Evolutionary conservation across 768 basidiomycete genomes (phyloP).

Genomic region (Wakefieldia striispora): DNA sequence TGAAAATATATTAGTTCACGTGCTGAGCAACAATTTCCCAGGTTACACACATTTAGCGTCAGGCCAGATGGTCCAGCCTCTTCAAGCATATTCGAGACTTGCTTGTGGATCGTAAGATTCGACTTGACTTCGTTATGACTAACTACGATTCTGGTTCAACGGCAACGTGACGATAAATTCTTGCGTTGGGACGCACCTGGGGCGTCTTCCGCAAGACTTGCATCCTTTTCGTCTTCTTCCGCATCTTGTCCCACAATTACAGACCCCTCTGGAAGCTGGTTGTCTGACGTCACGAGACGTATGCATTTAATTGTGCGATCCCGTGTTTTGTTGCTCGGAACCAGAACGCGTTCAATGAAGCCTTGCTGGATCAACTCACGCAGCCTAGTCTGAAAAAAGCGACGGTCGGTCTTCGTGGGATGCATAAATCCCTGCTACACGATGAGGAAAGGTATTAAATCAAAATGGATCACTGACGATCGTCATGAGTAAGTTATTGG

Average conservation of each 20-base stretch:
- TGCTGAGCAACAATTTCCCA: not conserved
- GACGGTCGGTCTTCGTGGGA: constrained; percentile 74
- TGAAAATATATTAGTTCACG: constrained; percentile 5
- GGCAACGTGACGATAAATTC: not conserved
- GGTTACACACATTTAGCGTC: constrained; percentile 68
- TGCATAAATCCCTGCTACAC: constrained; percentile 64
- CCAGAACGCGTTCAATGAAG: constrained; percentile 69
- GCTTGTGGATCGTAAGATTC: constrained; percentile 72
- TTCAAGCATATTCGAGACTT: constrained; percentile 72
- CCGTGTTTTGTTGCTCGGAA: constrained; percentile 56
- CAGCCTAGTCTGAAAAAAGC: constrained; percentile 76
- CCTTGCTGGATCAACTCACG: constrained; percentile 72
- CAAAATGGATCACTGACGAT: constrained; percentile 50
- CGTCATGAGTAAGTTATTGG: constrained; percentile 72
- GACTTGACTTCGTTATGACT: constrained; percentile 46
- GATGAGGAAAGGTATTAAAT: constrained; percentile 2
- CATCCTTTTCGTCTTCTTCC: constrained; percentile 41
- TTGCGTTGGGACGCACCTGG: constrained; percentile 26
- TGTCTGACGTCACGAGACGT: constrained; percentile 53
- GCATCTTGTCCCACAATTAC: constrained; percentile 34
- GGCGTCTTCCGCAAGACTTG: constrained; percentile 29
- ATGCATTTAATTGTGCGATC: constrained; percentile 58
- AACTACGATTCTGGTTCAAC: constrained; percentile 18
- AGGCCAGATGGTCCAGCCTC: constrained; percentile 65
- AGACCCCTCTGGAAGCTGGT: constrained; percentile 34